These are phyloP conservation scores for Fusarium agapanthi DNA, from an alignment of 2,329 filamentous ascomycete species.

Conservation along the genomic window DNA sequence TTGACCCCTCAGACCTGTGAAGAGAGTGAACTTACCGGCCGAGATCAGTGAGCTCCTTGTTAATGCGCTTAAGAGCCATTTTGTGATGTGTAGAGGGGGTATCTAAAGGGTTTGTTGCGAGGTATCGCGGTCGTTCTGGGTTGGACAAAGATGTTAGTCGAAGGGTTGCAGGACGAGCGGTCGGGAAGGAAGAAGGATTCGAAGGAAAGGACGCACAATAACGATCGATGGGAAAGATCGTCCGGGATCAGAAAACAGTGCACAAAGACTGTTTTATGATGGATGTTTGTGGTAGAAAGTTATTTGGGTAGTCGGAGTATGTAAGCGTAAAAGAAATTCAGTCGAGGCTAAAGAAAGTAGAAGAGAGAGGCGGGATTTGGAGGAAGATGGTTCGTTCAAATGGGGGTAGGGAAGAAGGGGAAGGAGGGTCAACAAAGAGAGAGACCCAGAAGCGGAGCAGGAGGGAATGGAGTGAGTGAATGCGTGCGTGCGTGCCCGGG, in stretches of 20 bases:
- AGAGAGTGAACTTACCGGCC: constrained; percentile 72
- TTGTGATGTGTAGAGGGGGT: constrained; percentile 47
- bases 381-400: constrained; percentile 41
- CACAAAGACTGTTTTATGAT: constrained; percentile 1
- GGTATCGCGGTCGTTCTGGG: constrained; percentile 40
- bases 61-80: constrained; percentile 94
- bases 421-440: constrained; percentile 40
- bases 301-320: constrained; percentile 19
- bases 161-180: constrained; percentile 18
- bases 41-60: constrained; percentile 91
- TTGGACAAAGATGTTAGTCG: constrained; percentile 39
- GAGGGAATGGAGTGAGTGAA: constrained; percentile 33
- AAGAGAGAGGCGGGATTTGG: constrained; percentile 43
- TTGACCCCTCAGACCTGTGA: constrained; percentile 38
- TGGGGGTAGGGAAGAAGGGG: constrained; percentile 39
- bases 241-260: constrained; percentile 27
- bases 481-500: not conserved
- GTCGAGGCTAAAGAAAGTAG: constrained; percentile 40
- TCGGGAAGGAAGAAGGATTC: constrained; percentile 21
- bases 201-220: constrained; percentile 41
- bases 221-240: constrained; percentile 31
- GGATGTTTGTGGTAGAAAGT: not conserved
- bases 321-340: constrained; percentile 36
- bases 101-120: constrained; percentile 40
- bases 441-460: constrained; percentile 25